Conservation (phyloP, 768 basidiomycete genomes). For the Kondoa subrosea region DNA sequence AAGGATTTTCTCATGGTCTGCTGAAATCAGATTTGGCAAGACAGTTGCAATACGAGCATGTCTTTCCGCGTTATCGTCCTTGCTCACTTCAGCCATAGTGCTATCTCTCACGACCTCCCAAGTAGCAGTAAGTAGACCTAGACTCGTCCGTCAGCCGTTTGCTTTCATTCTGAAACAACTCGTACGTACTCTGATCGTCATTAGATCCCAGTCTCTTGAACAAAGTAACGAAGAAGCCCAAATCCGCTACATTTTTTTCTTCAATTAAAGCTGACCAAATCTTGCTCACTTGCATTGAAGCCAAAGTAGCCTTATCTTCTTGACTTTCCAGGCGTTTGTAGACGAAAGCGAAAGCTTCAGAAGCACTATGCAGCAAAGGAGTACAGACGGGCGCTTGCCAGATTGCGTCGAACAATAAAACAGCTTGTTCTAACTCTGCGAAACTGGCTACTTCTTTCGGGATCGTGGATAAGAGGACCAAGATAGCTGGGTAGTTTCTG, state of each 20-base stretch:
- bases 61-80: not conserved
- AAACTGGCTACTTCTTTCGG: not conserved
- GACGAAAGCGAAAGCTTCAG: not conserved
- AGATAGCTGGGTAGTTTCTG: slow-evolving; percentile 1
- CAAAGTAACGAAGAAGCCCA: not conserved
- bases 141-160: not conserved
- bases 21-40: not conserved
- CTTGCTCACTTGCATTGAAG: not conserved
- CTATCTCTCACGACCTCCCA: not conserved
- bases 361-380: not conserved
- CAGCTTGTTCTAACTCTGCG: not conserved
- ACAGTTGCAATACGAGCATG: not conserved
- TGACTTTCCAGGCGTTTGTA: not conserved
- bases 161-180: too few relatives aligned
- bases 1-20: not conserved
- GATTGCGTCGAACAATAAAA: not conserved
- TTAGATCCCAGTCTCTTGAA: too few relatives aligned
- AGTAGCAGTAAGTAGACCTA: not conserved
- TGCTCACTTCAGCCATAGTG: not conserved
- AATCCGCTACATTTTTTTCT: not conserved
- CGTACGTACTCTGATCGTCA: too few relatives aligned
- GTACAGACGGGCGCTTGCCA: not conserved
- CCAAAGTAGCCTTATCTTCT: not conserved
- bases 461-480: not conserved
- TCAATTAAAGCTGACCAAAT: not conserved